Conservation (phyloP, 371 early-diverging fungal genomes). For the Syncephalastrum contaminatum region DNA sequence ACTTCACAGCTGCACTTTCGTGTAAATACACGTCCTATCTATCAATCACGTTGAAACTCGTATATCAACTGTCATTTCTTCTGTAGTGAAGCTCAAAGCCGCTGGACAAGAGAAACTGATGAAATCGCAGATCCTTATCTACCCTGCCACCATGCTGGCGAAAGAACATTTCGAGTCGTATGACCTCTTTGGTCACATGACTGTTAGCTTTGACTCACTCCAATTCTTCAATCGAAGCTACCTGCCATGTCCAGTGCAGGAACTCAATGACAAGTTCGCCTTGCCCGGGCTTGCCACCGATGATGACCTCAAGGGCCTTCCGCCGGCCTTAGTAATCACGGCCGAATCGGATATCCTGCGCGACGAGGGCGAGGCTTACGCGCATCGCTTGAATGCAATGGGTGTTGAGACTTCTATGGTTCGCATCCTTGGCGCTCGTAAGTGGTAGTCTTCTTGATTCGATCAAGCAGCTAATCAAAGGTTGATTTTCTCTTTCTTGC, state of each 20-base stretch:
- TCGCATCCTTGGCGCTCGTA: slow-evolving; percentile 19
- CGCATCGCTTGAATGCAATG: slow-evolving; percentile 21
- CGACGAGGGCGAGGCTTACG: slow-evolving; percentile 38
- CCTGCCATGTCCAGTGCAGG: too few species aligned
- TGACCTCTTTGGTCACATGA: not conserved
- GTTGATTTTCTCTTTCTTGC: not conserved
- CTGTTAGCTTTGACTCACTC: not conserved
- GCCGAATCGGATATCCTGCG: slow-evolving; percentile 37
- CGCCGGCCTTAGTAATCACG: slow-evolving; percentile 32
- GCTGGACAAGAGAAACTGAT: not conserved
- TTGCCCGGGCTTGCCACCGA: slow-evolving; percentile 18
- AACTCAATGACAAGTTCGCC: not conserved
- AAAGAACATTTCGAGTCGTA: slow-evolving; percentile 5
- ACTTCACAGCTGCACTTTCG: slow-evolving; percentile 14
- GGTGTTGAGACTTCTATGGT: slow-evolving; percentile 23
- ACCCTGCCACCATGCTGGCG: slow-evolving; percentile 1
- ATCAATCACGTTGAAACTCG: too few species aligned
- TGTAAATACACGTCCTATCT: not conserved
- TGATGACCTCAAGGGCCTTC: slow-evolving; percentile 29
- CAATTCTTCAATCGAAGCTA: too few species aligned
- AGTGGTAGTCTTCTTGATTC: not conserved
- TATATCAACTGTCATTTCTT: too few species aligned
- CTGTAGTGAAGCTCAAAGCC: too few species aligned
- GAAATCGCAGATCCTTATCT: slow-evolving; percentile 10
- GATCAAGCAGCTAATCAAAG: too few species aligned